Base-by-base conservation (phyloP, 441 rosid genomes). In the Mallotus japonicus region DNA sequence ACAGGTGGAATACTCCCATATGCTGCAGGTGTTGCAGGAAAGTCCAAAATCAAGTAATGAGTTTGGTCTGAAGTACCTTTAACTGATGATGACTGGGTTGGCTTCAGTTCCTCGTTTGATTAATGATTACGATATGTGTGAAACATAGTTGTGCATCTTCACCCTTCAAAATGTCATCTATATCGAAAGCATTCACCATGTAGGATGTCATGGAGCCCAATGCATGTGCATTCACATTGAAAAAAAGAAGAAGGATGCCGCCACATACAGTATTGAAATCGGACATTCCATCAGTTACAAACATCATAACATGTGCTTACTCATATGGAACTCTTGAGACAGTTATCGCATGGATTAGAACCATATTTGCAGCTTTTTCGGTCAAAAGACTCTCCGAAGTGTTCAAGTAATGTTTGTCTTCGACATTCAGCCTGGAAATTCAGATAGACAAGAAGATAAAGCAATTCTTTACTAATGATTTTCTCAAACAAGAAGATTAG, bases 311-410 rank as follows among this genome's bases (percentile, higher is more conserved):
- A 47, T 60, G 60, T 56, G 53, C 62, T 56, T 65, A 72, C 59
- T 72, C 81, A 82, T 17, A 50, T 62, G 66, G 84, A 74, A 56
- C 80, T 67, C 82, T 77, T 86, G 79, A 86, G 87, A 86, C 98
- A 93, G 78, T 90, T 90, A 83, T 95, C 97, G 67, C 97, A 95
- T 5, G 97, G 97, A 78, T 79, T 87, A 49, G 86, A 75, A 70
- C 97, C 92, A 56, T 73, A 53, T 86, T 86, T 89, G 81, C 99
- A 90, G 60, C 76, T 73, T 60, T 84, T 87, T 54, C 53, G 75
- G 37, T 91, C 95, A 77, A 88, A 88, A 54, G 88, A 78, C 76
- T 93, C 95, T 73, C 95, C 99, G 72, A 95, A 93, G 84, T 95
- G 88, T 60, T 83, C 87, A 8, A 95, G 97, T 75, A 95, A 83